phyloP scores from a whole-genome alignment of 441 rosid species.

The Caryocar brasiliense region DNA sequence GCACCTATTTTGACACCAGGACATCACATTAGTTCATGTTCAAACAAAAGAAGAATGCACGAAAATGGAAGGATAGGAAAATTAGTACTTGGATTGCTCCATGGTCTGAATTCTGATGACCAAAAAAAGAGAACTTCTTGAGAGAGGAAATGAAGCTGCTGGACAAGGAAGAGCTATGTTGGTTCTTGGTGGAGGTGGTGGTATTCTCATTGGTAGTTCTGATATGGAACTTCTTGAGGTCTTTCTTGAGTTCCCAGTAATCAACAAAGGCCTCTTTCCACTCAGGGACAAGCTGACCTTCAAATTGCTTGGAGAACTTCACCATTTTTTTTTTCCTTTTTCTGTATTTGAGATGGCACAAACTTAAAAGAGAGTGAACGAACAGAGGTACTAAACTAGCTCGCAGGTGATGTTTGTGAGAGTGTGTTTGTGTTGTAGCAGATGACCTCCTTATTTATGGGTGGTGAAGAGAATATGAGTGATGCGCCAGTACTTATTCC shows the following conservation, averaged over 20 bases:
- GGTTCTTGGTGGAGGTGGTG: slow-evolving; percentile 1
- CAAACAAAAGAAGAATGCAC: neutral
- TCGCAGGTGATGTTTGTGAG: slow-evolving; percentile 20
- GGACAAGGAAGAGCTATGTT: slow-evolving; percentile 12
- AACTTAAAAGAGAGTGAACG: neutral
- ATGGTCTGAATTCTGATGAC: slow-evolving; percentile 34
- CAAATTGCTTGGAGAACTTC: slow-evolving; percentile 79
- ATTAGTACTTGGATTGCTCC: slow-evolving; percentile 66
- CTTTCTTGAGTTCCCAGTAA: slow-evolving; percentile 80
- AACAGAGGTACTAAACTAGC: neutral
- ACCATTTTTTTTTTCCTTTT: slow-evolving; percentile 33
- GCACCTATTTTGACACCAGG: slow-evolving; percentile 45
- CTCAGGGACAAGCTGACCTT: slow-evolving; percentile 90
- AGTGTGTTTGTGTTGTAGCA: slow-evolving; percentile 30
- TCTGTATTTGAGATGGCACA: neutral
- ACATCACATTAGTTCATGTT: neutral
- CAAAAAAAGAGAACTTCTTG: slow-evolving; percentile 30
- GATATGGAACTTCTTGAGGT: slow-evolving; percentile 54
- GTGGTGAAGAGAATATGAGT: slow-evolving; percentile 23
- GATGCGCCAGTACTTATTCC: slow-evolving; percentile 32
- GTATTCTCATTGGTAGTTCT: slow-evolving; percentile 16
- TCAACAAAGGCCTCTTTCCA: slow-evolving; percentile 99
- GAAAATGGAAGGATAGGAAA: neutral
- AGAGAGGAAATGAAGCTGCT: slow-evolving; percentile 38
- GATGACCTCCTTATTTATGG: slow-evolving; percentile 39